phyloP scores from a whole-genome alignment of 2,329 filamentous ascomycete species.

The Graphium sp. region DNA sequence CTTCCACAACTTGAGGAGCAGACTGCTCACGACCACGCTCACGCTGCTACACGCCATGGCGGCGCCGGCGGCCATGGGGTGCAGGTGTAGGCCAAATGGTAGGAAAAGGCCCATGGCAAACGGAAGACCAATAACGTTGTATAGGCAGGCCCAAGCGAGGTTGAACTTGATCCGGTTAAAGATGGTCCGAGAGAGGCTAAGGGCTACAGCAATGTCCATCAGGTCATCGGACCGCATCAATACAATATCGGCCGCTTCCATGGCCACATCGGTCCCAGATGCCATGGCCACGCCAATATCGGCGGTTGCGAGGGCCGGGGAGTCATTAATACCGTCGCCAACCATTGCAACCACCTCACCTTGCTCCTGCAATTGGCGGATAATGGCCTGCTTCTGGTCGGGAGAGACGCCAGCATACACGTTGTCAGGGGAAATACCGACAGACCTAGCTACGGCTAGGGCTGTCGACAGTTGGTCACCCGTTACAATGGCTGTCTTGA shows the following conservation, averaged over 20 bases:
- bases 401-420: constrained; percentile 83
- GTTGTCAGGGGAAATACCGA: constrained; percentile 61
- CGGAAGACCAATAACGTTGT: constrained; percentile 81
- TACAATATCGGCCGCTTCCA: constrained; percentile 92
- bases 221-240: constrained; percentile 87
- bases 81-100: constrained; percentile 72
- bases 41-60: constrained; percentile 89
- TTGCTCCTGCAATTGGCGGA: constrained; percentile 55
- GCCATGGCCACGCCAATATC: constrained; percentile 87
- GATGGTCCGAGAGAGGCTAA: constrained; percentile 68
- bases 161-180: constrained; percentile 92
- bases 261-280: constrained; percentile 87
- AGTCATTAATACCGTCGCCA: constrained; percentile 97
- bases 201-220: constrained; percentile 77
- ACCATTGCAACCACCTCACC: constrained; percentile 89
- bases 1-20: constrained; percentile 76
- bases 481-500: constrained; percentile 82
- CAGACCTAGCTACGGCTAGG: constrained; percentile 61
- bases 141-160: constrained; percentile 79
- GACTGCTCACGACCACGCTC: constrained; percentile 69
- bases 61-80: constrained; percentile 85
- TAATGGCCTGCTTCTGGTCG: constrained; percentile 76
- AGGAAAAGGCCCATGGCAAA: constrained; percentile 96
- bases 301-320: constrained; percentile 80
- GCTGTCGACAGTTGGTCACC: constrained; percentile 81